Base-by-base conservation (phyloP, 805 yeast genomes). In the Isabelozyma gotoi region DNA sequence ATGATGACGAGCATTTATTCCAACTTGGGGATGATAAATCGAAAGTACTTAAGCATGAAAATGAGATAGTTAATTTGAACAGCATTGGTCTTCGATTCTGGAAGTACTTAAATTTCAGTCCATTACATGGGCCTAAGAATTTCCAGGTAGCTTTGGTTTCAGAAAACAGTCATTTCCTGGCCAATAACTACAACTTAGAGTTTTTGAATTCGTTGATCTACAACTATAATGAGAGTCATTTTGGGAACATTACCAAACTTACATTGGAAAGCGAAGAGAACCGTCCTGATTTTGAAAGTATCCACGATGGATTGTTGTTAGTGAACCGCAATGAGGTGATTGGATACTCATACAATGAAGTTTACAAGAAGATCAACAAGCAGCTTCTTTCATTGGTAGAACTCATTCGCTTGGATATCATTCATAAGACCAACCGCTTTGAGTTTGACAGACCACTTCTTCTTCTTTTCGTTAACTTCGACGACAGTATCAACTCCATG, bases 51-150 rank as follows among this genome's bases (percentile, higher is more conserved):
- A 71, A 68, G 40, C 66, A 71, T 38, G 67, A 73, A 39, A 67
- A 58, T 20, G 64, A 71, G 44, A 75, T 68, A 27, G 68, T 76
- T 34, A 80, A 74, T 56, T 73, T 73, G 51, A 66, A 70, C 41
- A 56, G 62, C 6, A 66, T 73, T 24, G 80, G 78, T 38, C 59
- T 76, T 14, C 60, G 63, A 45, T 77, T 76, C 53, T 84, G 84
- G 90, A 80, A 70, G 51, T 63, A 73, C 36, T 56, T 86, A 51
- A 77, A 79, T 45, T 70, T 85, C 39, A 73, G 75, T 36, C 88
- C 92, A 0, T 52, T 76, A 6, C 57, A 60, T 18, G 75, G 73
- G 1, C 60, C 65, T 1, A 83, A 84, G 47, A 67, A 77, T 45
- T 76, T 83, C 45, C 77, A 76, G 43, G 60, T 81, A 6, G 48